phyloP scores from a whole-genome alignment of 2,329 filamentous ascomycete species.

The Purpureocillium lavendulum region DNA sequence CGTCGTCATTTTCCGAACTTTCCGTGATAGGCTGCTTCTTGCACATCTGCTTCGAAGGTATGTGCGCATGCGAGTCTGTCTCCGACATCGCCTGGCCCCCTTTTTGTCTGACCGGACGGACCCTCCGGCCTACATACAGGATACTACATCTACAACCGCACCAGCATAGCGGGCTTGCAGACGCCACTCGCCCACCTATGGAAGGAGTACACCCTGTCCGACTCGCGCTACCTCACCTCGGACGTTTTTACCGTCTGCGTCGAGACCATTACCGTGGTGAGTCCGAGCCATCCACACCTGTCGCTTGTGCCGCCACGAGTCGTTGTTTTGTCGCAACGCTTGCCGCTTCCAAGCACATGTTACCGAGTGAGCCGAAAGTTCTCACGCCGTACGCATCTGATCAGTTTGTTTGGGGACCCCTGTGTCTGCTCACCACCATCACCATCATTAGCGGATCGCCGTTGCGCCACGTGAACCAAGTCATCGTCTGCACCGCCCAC shows the following conservation, averaged over 20 bases:
- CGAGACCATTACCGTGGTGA: conserved; percentile 71
- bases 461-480: conserved; percentile 42
- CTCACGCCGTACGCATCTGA: too few species aligned
- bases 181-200: conserved; percentile 76
- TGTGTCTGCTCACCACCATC: conserved; percentile 41
- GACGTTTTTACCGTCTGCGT: conserved; percentile 83
- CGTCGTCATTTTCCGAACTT: too few species aligned
- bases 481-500: conserved; percentile 43
- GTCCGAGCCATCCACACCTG: too few species aligned
- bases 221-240: conserved; percentile 77
- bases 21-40: conserved; percentile 53
- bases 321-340: too few species aligned
- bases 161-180: conserved; percentile 56
- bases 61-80: conserved; percentile 3
- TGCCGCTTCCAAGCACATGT: too few species aligned
- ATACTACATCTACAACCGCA: conserved; percentile 69
- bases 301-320: too few species aligned
- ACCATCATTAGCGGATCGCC: conserved; percentile 34
- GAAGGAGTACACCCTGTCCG: conserved; percentile 86
- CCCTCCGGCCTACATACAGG: conserved; percentile 30
- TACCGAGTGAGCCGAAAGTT: too few species aligned
- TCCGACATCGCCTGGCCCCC: neutral
- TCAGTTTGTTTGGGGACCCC: conserved; percentile 48
- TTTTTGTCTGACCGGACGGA: neutral
- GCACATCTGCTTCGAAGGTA: conserved; percentile 76